Evolutionary conservation across 1,284 basidiomycete genomes (phyloP), one percentile per base, ranked within the genome.

Genomic region (Pseudozyma thailandica): DNA sequence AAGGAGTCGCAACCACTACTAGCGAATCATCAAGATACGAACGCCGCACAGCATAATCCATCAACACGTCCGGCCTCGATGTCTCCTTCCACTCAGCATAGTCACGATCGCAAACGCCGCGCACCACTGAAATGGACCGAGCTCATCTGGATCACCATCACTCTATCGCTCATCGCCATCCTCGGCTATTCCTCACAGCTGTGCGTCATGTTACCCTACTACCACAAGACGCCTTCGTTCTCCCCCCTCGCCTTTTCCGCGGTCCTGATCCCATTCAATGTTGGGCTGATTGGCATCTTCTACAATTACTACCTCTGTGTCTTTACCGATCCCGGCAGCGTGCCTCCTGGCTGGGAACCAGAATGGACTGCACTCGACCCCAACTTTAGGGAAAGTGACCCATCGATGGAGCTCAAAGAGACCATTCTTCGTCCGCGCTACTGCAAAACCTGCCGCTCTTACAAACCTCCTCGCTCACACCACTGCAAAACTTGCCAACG

Each of bases 241-340:
- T 50, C 59, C 7, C 83, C 90, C 21, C 16, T 18, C 8, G 89
- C 92, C 62, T 88, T 95, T 26, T 75, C 93, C 33, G 85, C 84
- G 30, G 86, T 94, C 6, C 87, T 97, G 10, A 74, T 89, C 1
- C 93, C 93, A 1, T 95, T 96, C 90, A 95, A 97, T 92, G 93
- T 81, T 78, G 72, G 68, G 12, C 31, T 77, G 20, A 16, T 74
- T 4, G 52, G 39, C 26, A 72, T 81, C 47, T 78, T 72, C 43
- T 69, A 55, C 58, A 77, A 79, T 50, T 82, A 82, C 63, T 77
- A 51, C 35, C 62, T 72, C n/a, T 76, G 73, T 51, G 60, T 79
- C 18, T 49, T 37, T 15, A 70, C 68, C 10, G 63, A 78, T 35
- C 75, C 81, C 1, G 80, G 81, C 25, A 48, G 65, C 33, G 78